Evolutionary conservation across 139 green algal species (phyloP), one percentile per base, ranked within the genome.

Genomic region (Diplosphaera chodatii): DNA sequence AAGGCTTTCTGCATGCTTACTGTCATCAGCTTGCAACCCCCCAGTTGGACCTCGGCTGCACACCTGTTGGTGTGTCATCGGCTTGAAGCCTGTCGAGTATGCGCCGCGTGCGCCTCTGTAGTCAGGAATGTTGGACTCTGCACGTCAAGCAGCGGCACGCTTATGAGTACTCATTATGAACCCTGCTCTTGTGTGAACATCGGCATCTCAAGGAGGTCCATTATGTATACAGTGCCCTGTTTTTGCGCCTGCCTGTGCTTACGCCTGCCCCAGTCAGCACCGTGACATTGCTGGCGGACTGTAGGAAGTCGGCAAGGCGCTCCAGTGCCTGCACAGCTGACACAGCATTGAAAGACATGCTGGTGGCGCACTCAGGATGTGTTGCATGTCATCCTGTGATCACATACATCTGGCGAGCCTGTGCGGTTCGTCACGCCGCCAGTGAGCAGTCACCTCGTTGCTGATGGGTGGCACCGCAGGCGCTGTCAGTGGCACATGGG

Each of bases 51-150:
- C n/a, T n/a, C n/a, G n/a, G n/a, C n/a, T n/a, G n/a, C n/a, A n/a
- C n/a, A n/a, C 78, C 78, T 90, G 80, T 78, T 96, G 90, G 71
- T 97, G 91, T 0, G 91, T 97, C 92, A 98, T 97, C 5, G 94
- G 94, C 75, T 93, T 94, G 79, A 96, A 98, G n/a, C 92, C 91
- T 40, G 84, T 91, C 40, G 78, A 89, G 83, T 98, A 98, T 0
- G 94, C 94, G 3, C 94, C 94, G 10, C 74, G 62, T 0, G 91
- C 91, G 0, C 89, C 86, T 25, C 94, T 75, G 74, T 98, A 98
- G 74, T 98, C 94, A 23, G 94, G 94, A 3, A 98, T 92, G 33
- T 83, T 82, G 29, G 74, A 88, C 77, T 98, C 94, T 29, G 48
- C 16, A 25, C 48, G 25, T 23, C 10, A 25, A 10, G 25, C 22